Conservation (phyloP, 2,329 filamentous ascomycete species). For the Fusarium phyllophilum region DNA sequence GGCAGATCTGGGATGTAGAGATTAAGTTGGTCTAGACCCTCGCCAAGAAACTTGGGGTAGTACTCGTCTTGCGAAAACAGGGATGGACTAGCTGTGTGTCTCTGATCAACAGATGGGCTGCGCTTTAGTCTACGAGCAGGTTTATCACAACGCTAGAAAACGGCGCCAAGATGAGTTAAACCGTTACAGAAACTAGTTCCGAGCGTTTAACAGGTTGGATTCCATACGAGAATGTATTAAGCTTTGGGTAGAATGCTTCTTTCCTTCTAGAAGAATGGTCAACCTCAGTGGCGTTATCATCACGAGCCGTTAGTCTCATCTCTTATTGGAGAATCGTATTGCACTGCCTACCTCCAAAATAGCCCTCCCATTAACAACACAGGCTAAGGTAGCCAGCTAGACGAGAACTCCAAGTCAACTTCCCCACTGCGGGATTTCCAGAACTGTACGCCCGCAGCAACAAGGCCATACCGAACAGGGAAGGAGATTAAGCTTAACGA, state of each 20-base stretch:
- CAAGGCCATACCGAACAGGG: constrained; percentile 3
- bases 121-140: not conserved
- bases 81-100: not conserved
- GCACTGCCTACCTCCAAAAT: constrained; percentile 2
- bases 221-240: not conserved
- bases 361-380: not conserved
- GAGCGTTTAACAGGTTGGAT: not conserved
- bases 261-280: constrained; percentile 11
- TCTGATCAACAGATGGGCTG: constrained; percentile 4
- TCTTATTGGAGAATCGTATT: not conserved
- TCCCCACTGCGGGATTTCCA: constrained; percentile 22
- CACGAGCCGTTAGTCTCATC: not conserved
- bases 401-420: not conserved
- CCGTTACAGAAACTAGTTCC: not conserved
- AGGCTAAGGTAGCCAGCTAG: not conserved
- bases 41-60: constrained; percentile 9
- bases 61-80: not conserved
- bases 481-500: constrained; percentile 31
- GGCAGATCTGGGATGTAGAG: constrained; percentile 20
- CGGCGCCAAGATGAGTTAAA: not conserved
- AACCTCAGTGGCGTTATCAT: not conserved
- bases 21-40: constrained; percentile 32
- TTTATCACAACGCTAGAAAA: constrained; percentile 19
- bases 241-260: not conserved
- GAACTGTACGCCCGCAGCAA: constrained; percentile 12